Evolutionary conservation across 2,329 filamentous ascomycete species (phyloP).

Genomic region (Beauveria sp.): DNA sequence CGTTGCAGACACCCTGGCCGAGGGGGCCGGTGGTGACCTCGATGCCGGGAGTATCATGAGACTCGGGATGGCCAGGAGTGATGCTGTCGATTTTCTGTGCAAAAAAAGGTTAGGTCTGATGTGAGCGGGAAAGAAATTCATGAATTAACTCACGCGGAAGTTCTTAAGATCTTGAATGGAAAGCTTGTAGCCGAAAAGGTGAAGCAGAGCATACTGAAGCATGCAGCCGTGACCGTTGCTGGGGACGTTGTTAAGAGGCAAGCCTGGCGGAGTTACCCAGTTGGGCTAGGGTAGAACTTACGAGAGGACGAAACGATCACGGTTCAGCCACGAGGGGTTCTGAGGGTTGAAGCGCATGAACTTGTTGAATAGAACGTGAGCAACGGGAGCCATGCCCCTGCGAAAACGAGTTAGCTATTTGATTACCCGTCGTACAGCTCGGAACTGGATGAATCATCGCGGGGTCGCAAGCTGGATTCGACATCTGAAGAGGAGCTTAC

Average conservation of each 20-base stretch:
- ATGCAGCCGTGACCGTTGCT: slow-evolving; percentile 99
- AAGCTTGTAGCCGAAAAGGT: slow-evolving; percentile 87
- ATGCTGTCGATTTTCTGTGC: slow-evolving; percentile 54
- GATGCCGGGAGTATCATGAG: slow-evolving; percentile 91
- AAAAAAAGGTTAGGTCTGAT: not conserved
- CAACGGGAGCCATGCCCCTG: slow-evolving; percentile 81
- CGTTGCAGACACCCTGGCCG: slow-evolving; percentile 94
- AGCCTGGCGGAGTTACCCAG: slow-evolving; percentile 3
- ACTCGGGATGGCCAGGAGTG: slow-evolving; percentile 92
- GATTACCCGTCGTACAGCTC: slow-evolving; percentile 7
- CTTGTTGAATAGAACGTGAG: slow-evolving; percentile 97
- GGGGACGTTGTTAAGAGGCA: slow-evolving; percentile 13
- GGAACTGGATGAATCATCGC: not conserved
- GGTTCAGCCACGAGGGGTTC: slow-evolving; percentile 95
- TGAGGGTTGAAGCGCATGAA: slow-evolving; percentile 99
- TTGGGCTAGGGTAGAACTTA: slow-evolving; percentile 48
- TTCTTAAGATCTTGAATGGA: slow-evolving; percentile 87
- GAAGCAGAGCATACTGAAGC: slow-evolving; percentile 97
- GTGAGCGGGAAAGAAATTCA: not conserved
- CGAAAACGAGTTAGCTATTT: slow-evolving; percentile 24
- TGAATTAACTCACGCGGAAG: slow-evolving; percentile 70
- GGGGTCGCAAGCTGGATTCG: not conserved
- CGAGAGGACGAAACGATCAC: slow-evolving; percentile 98
- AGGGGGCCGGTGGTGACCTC: slow-evolving; percentile 98
- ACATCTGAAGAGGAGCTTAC: slow-evolving; percentile 37